These are phyloP conservation scores for Aeschynomene evenia DNA, from an alignment of 306 rosid species.

Conservation along the genomic window DNA sequence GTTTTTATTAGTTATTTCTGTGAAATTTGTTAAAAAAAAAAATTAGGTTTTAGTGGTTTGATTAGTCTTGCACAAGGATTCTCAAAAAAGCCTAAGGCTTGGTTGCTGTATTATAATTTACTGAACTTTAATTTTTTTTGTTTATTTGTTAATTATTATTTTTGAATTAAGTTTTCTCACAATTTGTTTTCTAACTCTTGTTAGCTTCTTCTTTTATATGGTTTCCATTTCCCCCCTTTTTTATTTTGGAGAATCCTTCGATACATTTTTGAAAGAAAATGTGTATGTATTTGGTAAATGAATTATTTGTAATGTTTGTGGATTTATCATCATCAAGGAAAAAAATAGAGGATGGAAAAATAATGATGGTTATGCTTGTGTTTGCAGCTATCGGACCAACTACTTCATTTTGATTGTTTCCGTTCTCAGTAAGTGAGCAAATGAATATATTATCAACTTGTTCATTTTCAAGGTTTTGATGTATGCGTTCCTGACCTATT, in stretches of 20 bases:
- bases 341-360: not conserved
- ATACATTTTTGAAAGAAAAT: not conserved
- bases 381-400: conserved; percentile 90
- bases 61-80: too few relatives aligned
- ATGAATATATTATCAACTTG: not conserved
- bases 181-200: not conserved
- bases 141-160: not conserved
- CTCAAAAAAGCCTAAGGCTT: too few relatives aligned
- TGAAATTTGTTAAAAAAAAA: too few relatives aligned
- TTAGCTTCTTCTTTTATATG: not conserved
- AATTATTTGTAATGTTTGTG: conserved; percentile 10
- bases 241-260: not conserved
- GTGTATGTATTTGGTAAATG: not conserved
- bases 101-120: too few relatives aligned
- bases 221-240: not conserved
- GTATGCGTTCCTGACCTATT: not conserved
- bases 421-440: conserved; percentile 71
- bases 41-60: not conserved
- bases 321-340: not conserved
- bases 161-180: not conserved
- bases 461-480: not conserved
- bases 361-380: conserved; percentile 23
- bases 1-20: too few relatives aligned
- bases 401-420: conserved; percentile 80
- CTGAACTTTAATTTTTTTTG: not conserved